These are phyloP conservation scores for Stylonectria norvegica DNA, from an alignment of 2,329 filamentous ascomycete species.

Conservation along the genomic window DNA sequence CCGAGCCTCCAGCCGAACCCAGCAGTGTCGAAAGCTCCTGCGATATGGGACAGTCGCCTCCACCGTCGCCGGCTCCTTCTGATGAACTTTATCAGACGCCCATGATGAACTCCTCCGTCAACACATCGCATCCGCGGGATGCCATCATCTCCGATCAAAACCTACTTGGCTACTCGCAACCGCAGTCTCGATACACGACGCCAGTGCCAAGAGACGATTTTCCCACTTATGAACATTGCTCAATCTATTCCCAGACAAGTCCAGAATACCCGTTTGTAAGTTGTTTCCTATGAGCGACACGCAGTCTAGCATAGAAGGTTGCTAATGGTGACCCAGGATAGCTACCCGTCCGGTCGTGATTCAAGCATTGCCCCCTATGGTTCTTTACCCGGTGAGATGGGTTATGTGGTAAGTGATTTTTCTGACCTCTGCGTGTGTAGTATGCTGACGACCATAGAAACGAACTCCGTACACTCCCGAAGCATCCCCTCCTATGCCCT, in stretches of 20 bases:
- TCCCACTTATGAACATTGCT: constrained; percentile 15
- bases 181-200: constrained; percentile 16
- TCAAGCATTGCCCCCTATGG: constrained; percentile 16
- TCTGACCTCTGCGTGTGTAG: neutral
- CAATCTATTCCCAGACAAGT: constrained; percentile 15
- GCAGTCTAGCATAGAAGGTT: neutral
- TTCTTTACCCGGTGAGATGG: constrained; percentile 18
- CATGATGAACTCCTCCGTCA: constrained; percentile 13
- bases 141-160: constrained; percentile 9
- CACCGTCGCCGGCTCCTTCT: constrained; percentile 46
- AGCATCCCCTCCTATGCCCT: constrained; percentile 46
- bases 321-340: constrained; percentile 8
- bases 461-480: constrained; percentile 41
- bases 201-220: constrained; percentile 19
- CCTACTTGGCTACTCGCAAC: constrained; percentile 8
- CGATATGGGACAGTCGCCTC: constrained; percentile 37
- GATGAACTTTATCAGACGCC: too few relatives aligned
- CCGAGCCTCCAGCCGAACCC: neutral
- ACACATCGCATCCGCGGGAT: constrained; percentile 13
- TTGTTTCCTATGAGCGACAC: neutral
- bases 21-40: constrained; percentile 2
- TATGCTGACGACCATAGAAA: constrained; percentile 12
- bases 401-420: constrained; percentile 18
- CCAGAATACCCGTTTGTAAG: constrained; percentile 18
- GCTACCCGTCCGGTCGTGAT: constrained; percentile 9